Evolutionary conservation across 441 rosid species (phyloP).

Genomic region (Bruguiera hainesii): DNA sequence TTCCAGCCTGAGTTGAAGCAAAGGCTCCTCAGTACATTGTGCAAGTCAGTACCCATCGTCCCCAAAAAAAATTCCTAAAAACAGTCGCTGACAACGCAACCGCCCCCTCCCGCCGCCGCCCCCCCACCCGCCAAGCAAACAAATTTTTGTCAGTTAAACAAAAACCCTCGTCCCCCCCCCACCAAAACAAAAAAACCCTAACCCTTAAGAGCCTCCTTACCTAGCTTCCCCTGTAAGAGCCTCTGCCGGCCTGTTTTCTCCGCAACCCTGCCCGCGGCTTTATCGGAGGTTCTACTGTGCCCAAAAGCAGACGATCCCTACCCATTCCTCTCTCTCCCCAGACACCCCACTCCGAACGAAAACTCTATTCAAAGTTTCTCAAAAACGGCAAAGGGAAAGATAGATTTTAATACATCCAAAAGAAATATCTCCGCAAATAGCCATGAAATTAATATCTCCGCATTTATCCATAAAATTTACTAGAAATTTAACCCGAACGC

Average conservation of each 20-base stretch:
- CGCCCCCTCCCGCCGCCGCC: constrained; percentile 20
- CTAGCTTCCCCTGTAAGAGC: constrained; percentile 94
- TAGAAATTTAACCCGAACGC: not conserved
- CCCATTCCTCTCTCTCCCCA: constrained; percentile 64
- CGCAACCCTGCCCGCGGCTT: constrained; percentile 83
- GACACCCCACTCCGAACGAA: constrained; percentile 19
- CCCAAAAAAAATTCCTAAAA: constrained; percentile 9
- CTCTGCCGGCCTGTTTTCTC: constrained; percentile 98
- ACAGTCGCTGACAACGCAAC: not conserved
- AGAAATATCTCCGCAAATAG: constrained; percentile 16
- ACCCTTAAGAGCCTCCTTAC: constrained; percentile 11
- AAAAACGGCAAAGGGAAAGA: constrained; percentile 23
- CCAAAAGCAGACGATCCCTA: constrained; percentile 62
- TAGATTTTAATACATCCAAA: constrained; percentile 9
- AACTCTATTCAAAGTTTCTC: constrained; percentile 14
- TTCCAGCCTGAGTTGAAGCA: constrained; percentile 80
- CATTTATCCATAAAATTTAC: not conserved
- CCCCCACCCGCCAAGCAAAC: constrained; percentile 10
- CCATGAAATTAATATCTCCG: constrained; percentile 27
- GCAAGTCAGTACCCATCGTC: constrained; percentile 54
- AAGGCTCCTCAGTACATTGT: constrained; percentile 57
- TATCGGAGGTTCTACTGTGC: constrained; percentile 80
- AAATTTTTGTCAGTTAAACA: constrained; percentile 21
- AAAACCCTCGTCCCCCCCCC: constrained; percentile 16
- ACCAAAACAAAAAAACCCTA: constrained; percentile 22